Evolutionary conservation across 192 early-diverging fungal genomes (phyloP), one percentile per base, ranked within the genome.

Genomic region (Geosiphon pyriformis): DNA sequence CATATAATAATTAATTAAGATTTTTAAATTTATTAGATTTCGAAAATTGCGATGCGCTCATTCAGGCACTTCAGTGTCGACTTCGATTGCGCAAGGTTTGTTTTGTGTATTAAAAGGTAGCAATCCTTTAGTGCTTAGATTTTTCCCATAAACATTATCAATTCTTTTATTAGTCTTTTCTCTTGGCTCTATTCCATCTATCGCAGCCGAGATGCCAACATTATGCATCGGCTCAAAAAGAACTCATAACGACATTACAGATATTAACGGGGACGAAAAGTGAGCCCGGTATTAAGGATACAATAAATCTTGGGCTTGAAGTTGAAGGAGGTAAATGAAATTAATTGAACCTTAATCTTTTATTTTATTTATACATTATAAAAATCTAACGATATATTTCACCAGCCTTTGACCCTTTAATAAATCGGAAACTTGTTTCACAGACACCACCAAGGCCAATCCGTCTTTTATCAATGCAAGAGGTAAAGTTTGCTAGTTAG

Each of bases 361-460:
- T 32, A n/a, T n/a, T n/a, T n/a, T n/a, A n/a, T n/a, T n/a, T n/a
- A n/a, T n/a, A n/a, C n/a, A n/a, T n/a, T n/a, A n/a, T n/a, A n/a
- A n/a, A n/a, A n/a, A n/a, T n/a, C n/a, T n/a, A n/a, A n/a, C n/a
- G n/a, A n/a, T n/a, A n/a, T n/a, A n/a, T n/a, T n/a, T n/a, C 1
- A 17, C 29, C 25, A 59, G 78, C 76, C 11, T 88, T 88, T 73
- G 85, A 88, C 56, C 78, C 81, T 18, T 71, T 76, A 3, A 74
- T 88, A 26, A 86, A 83, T 61, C 78, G 87, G 17, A 87, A 87
- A 59, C 70, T 84, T 0, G 78, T 80, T 23, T 74, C 85, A 20
- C 82, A 87, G 64, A 80, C 84, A 27, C 85, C 87, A 6, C 85
- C 87, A 59, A 74, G 83, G 29, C 82, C 83, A 46, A 83, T 85